These are phyloP conservation scores for Hypoxylon lienhwacheense DNA, from an alignment of 495 filamentous ascomycete genomes.

Conservation along the genomic window DNA sequence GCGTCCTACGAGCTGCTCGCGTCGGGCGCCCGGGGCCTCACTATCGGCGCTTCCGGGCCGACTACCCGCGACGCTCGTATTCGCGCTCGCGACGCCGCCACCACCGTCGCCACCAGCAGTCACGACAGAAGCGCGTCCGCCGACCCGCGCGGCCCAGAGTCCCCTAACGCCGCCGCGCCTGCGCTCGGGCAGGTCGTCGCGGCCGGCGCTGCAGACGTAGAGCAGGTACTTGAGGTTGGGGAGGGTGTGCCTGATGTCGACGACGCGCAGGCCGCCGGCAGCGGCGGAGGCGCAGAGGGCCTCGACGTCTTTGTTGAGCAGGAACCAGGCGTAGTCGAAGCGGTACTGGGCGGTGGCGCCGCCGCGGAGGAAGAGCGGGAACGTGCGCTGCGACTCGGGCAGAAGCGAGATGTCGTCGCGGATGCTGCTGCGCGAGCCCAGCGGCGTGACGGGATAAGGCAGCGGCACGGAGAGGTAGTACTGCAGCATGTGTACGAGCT, in stretches of 20 bases:
- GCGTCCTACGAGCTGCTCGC: constrained; percentile 45
- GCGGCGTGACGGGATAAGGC: constrained; percentile 75
- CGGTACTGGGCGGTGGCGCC: constrained; percentile 70
- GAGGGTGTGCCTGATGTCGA: constrained; percentile 88
- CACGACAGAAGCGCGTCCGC: too few relatives aligned
- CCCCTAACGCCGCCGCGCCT: constrained; percentile 77
- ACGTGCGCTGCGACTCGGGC: constrained; percentile 63
- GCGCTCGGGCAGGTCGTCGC: constrained; percentile 72
- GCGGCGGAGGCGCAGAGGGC: constrained; percentile 72
- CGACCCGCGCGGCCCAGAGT: constrained; percentile 53
- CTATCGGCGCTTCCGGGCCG: constrained; percentile 55
- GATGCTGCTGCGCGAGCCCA: constrained; percentile 73
- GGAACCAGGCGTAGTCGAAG: constrained; percentile 93
- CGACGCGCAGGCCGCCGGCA: constrained; percentile 67
- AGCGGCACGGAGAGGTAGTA: constrained; percentile 79
- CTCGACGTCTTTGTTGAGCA: constrained; percentile 93
- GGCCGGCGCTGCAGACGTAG: constrained; percentile 78
- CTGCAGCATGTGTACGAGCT: constrained; percentile 72
- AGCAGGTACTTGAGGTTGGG: constrained; percentile 93
- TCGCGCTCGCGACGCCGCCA: constrained; percentile 40
- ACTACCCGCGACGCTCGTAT: constrained; percentile 46
- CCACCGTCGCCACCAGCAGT: constrained; percentile 16
- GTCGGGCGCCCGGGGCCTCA: constrained; percentile 30
- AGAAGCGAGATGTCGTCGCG: constrained; percentile 77
- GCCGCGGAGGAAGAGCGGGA: constrained; percentile 78